Conservation (phyloP, 306 rosid genomes). For the Vigna trinervia region DNA sequence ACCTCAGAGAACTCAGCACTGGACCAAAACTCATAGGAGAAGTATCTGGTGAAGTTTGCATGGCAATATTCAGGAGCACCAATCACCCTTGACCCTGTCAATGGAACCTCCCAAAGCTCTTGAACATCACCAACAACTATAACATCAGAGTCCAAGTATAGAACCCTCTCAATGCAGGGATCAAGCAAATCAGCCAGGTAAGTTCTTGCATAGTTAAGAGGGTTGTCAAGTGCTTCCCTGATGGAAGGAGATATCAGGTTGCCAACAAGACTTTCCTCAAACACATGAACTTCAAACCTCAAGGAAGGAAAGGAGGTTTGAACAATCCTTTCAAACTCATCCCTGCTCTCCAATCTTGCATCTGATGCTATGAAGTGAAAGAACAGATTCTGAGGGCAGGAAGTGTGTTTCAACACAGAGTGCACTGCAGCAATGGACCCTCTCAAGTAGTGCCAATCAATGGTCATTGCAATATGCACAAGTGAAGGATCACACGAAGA, state of each 20-base stretch:
- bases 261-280: conserved; percentile 54
- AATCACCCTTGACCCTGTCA: conserved; percentile 58
- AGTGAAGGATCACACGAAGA: conserved; percentile 58
- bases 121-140: conserved; percentile 77
- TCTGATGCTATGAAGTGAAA: conserved; percentile 88
- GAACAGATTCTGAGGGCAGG: conserved; percentile 81
- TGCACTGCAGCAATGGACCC: conserved; percentile 87
- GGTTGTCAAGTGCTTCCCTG: conserved; percentile 80
- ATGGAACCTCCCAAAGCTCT: conserved; percentile 64
- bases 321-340: conserved; percentile 50
- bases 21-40: conserved; percentile 74
- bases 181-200: conserved; percentile 84
- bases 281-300: conserved; percentile 65
- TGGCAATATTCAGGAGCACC: conserved; percentile 95
- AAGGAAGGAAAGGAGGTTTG: conserved; percentile 65
- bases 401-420: conserved; percentile 75
- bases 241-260: conserved; percentile 82
- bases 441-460: conserved; percentile 76
- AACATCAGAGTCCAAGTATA: conserved; percentile 89
- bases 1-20: conserved; percentile 55
- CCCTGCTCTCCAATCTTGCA: conserved; percentile 45
- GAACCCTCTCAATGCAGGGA: conserved; percentile 69
- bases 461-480: conserved; percentile 83
- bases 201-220: conserved; percentile 89
- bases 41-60: conserved; percentile 75